Evolutionary conservation across 2,329 filamentous ascomycete species (phyloP), one percentile per base, ranked within the genome.

Genomic region (Herpotrichia juniperi): DNA sequence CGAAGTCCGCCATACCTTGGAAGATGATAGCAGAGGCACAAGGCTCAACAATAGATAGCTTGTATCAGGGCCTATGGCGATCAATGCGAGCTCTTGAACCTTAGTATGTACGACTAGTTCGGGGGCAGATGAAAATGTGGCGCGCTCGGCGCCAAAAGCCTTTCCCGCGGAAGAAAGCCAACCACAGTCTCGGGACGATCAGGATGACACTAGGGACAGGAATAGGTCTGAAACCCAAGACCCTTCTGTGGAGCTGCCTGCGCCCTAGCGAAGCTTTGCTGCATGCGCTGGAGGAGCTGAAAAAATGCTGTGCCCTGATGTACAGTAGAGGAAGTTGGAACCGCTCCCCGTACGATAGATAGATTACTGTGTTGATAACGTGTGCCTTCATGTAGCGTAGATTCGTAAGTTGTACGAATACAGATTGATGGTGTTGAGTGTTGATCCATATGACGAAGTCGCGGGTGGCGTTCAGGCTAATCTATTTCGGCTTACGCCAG

Each of bases 1-100:
- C 59, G 57, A 51, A 60, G 46, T 56, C 56, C 59, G 53, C 54
- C 19, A 19, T 30, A 31, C 30, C 19, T 28, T 17, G 47, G 46
- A 12, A 31, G 49, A n/a, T 40, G 26, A 50, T 55, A 56, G 48
- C 47, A 46, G 42, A 49, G 44, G 45, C 35, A 48, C 31, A 47
- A 49, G 44, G 45, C 35, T 51, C 31, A 47, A 37, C 40, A 47
- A 32, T 47, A 39, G 46, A 17, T 11, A 40, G 10, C 9, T n/a
- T 8, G 37, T 11, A 7, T 17, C 17, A 46, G 34, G 17, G 40
- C 2, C 9, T 35, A 48, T 54, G 17, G 9, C 34, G 9, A 10
- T 10, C 9, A 25, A 10, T 47, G n/a, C 46, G 25, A 34, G 26
- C 31, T 32, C 16, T n/a, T 17, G 39, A 47, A 31, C 48, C 45